phyloP scores from a whole-genome alignment of 139 green algal genomes.

The Edaphochlamys debaryana region DNA sequence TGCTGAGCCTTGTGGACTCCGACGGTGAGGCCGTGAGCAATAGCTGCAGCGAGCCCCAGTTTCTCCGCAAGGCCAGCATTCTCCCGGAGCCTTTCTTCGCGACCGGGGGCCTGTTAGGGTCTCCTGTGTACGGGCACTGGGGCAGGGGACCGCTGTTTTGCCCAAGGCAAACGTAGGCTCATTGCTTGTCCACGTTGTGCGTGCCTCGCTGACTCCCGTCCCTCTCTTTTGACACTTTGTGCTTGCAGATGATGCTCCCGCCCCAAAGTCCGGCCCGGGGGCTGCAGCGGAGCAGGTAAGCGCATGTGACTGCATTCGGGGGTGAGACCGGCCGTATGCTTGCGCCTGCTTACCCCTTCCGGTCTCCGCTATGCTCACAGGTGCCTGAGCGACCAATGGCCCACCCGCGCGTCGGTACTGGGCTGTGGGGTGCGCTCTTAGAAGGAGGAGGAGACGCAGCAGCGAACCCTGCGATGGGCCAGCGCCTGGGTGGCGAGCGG shows the following conservation, averaged over 20 bases:
- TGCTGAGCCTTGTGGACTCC: background rate
- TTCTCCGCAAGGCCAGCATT: too few relatives aligned
- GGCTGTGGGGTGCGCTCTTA: background rate
- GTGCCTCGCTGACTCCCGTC: too few relatives aligned
- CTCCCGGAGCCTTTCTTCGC: background rate
- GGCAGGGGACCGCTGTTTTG: background rate
- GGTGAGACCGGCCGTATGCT: too few relatives aligned
- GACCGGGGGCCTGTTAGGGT: background rate
- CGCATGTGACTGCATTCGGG: too few relatives aligned
- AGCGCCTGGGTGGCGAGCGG: background rate
- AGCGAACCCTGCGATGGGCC: background rate
- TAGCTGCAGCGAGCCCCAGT: background rate
- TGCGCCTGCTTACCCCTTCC: too few relatives aligned
- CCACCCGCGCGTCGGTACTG: background rate
- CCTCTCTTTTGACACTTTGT: too few relatives aligned
- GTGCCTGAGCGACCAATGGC: background rate
- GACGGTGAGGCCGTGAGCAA: background rate
- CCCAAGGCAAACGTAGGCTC: too few relatives aligned
- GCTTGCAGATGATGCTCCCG: background rate
- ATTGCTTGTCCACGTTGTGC: too few relatives aligned
- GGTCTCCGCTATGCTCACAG: background rate
- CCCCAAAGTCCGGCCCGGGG: background rate
- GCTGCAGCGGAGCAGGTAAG: background rate
- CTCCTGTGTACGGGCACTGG: background rate
- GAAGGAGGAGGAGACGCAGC: background rate